Evolutionary conservation across 1,284 basidiomycete species (phyloP).

Genomic region (Anthracocystis setariae): DNA sequence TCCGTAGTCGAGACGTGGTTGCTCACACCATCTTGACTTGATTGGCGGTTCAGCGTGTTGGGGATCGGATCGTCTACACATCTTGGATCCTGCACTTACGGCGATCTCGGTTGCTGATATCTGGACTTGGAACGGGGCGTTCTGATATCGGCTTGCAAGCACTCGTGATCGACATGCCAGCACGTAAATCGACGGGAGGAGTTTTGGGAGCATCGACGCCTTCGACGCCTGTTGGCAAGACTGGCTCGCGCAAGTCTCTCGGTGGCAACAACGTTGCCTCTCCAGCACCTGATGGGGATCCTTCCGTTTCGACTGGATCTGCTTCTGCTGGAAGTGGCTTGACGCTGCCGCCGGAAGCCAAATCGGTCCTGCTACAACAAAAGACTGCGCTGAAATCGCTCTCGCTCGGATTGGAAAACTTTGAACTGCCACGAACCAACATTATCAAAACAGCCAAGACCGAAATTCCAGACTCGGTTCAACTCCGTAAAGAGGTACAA

Average conservation of each 20-base stretch:
- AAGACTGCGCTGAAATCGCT: conserved; percentile 23
- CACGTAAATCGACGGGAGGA: conserved; percentile 33
- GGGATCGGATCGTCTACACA: neutral
- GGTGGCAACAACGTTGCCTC: neutral
- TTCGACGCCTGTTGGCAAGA: conserved; percentile 3
- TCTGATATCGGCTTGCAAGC: too few species aligned
- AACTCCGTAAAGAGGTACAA: conserved; percentile 86
- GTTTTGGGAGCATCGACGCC: conserved; percentile 9
- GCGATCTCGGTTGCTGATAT: too few species aligned
- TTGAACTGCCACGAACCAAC: conserved; percentile 82
- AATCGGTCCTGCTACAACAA: conserved; percentile 31
- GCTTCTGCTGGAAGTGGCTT: neutral
- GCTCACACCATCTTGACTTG: neutral
- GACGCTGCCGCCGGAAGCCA: conserved; percentile 6
- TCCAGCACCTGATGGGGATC: conserved; percentile 1
- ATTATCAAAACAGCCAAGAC: conserved; percentile 84
- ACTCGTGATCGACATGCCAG: conserved; percentile 1
- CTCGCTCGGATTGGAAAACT: conserved; percentile 76
- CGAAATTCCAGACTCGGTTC: conserved; percentile 79
- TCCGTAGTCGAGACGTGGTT: too few species aligned
- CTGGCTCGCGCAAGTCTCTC: conserved; percentile 10
- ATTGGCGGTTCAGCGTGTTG: too few species aligned
- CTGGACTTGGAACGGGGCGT: too few species aligned
- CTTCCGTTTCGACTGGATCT: neutral
- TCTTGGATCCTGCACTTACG: too few species aligned